Base-by-base conservation (phyloP, 257 asterid species). In the Anisodus acutangulus region DNA sequence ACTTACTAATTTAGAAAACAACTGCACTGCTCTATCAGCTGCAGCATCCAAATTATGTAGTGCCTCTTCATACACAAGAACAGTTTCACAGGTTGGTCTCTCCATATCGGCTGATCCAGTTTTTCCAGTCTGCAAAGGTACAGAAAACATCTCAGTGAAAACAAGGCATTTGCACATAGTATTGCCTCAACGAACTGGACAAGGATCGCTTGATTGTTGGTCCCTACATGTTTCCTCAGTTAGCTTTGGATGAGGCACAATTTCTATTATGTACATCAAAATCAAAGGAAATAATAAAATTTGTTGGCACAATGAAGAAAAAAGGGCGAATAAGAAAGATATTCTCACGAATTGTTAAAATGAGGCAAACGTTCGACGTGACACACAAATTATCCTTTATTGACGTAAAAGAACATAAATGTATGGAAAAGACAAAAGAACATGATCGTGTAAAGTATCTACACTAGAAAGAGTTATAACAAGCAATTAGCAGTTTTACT, bases 31-130 rank as follows among this genome's bases (percentile, higher is more conserved):
- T 71, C 78, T n/a, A 84, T 92, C 81, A 90, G n/a, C 87, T 84
- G 92, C 96, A 82, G 84, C 85, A 83, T 92, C 94, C 89, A 92
- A 84, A 84, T 86, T 82, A 67, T 78, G 68, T 85, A 89, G 26
- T 55, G 94, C 93, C 84, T 89, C 92, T 85, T 89, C 90, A 63
- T 91, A 90, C 60, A 84, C 83, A 67, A 58, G 78, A 66, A 67
- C 60, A 8, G 80, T 66, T 80, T 86, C 82, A 82, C 82, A 45
- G 39, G 82, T 86, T 76, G 55, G 31, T 83, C 74, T 9, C 11
- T 74, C 62, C 0, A 10, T 74, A 74, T 22, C 6, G 4, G 43
- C 5, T 37, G 81, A 82, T 62, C 83, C 67, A 22, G 31, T 45
- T 78, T 63, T 83, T 85, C 83, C 81, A 58, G 54, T 66, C 80